phyloP scores from a whole-genome alignment of 345 rosid genomes.

The Aegle marmelos region DNA sequence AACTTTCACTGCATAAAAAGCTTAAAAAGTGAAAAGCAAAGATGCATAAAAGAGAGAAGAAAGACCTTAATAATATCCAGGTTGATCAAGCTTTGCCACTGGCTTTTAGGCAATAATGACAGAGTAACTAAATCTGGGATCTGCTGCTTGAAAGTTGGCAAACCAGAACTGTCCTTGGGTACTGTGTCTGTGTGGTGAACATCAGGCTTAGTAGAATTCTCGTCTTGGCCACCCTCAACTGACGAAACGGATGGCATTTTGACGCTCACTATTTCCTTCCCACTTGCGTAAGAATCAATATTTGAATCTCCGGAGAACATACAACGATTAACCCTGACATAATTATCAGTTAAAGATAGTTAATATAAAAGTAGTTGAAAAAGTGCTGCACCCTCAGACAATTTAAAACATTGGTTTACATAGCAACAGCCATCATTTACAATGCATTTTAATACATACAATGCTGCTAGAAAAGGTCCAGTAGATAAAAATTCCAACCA shows the following conservation, averaged over 20 bases:
- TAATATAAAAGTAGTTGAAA: neutral
- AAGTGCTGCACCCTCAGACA: neutral
- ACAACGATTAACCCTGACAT: conserved; percentile 70
- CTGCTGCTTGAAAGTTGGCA: conserved; percentile 41
- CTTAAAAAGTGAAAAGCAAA: neutral
- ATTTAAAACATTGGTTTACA: neutral
- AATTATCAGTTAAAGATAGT: neutral
- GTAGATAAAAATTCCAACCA: neutral
- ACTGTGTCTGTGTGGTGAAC: conserved; percentile 26
- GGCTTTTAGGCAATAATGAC: conserved; percentile 87
- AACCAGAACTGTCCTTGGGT: conserved; percentile 25
- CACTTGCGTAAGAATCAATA: conserved; percentile 72
- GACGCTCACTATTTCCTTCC: conserved; percentile 63
- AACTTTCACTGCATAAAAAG: neutral
- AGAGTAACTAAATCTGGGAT: conserved; percentile 93
- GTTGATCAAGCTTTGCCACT: conserved; percentile 96
- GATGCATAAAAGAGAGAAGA: neutral
- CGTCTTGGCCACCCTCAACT: conserved; percentile 45
- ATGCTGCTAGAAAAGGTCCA: neutral
- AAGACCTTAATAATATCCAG: conserved; percentile 89
- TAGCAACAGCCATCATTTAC: neutral
- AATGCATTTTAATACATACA: neutral
- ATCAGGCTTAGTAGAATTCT: conserved; percentile 39
- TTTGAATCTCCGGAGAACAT: conserved; percentile 74
- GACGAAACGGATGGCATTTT: conserved; percentile 82